Evolutionary conservation across 768 basidiomycete species (phyloP), one percentile per base, ranked within the genome.

Genomic region (Kondoa subrosea): DNA sequence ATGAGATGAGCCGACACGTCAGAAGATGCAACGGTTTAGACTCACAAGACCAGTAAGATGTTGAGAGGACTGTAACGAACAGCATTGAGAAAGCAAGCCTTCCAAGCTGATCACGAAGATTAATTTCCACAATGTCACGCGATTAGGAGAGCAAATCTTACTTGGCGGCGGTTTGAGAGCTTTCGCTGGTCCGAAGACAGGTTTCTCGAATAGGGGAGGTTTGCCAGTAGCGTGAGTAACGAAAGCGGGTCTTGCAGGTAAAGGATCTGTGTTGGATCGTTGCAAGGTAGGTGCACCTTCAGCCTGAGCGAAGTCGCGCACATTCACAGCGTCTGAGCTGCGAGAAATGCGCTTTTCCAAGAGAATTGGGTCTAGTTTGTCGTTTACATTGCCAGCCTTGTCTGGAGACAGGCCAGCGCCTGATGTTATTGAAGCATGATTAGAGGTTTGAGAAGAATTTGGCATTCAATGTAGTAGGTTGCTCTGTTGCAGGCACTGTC

Each of bases 11-110:
- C 40, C 21, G 8, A 21, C 12, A 21, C 40, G 12, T 50, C 40
- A 21, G 12, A 8, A 50, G 40, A 50, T 8, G 40, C 40, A 21
- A n/a, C n/a, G 40, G 40, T 4, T 2, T 64, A 33, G 27, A 56
- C 68, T 34, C 34, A 68, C 68, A 69, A 70, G 31, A 70, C 69
- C 1, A 70, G 63, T 8, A 70, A 17, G 40, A 69, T 56, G 61
- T 70, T 70, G 17, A 70, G 56, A 61, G 63, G 68, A 21, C 50
- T 34, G 34, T 69, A 70, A 2, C 32, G 68, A 40, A 64, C 50
- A 57, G 62, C 67, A 30, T 69, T 67, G 56, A 12, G 58, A 25
- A 27, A 12, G 25, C 58, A 59, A 8, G 4, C 12, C 8, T 15
- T 4, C 58, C 58, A 59, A 31, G 58, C 40, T 50, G 21, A n/a